These are phyloP conservation scores for Sporopachydermia lactativora DNA, from an alignment of 805 yeast genomes.

Conservation along the genomic window DNA sequence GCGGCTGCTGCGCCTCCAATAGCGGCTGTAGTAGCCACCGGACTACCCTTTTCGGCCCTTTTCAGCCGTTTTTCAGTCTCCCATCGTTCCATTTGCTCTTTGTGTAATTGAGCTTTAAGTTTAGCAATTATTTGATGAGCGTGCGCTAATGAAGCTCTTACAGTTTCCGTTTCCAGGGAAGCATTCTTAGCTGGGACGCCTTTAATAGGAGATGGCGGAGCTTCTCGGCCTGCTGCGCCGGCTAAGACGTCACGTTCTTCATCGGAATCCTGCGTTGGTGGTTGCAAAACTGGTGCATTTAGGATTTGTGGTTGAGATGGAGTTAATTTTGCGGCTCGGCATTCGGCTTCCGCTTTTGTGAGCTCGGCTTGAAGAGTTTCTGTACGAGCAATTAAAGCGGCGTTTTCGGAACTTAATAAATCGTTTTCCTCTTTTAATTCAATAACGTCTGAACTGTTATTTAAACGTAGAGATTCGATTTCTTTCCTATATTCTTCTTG, in stretches of 20 bases:
- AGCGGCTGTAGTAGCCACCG: no score
- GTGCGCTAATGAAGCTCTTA: constrained; percentile 47
- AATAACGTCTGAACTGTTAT: constrained; percentile 14
- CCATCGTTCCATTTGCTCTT: constrained; percentile 27
- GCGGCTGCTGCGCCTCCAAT: neutral
- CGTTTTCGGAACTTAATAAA: constrained; percentile 14
- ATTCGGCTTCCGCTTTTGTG: constrained; percentile 4
- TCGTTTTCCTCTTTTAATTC: constrained; percentile 11
- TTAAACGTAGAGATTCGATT: constrained; percentile 10
- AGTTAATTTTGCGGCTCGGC: constrained; percentile 13
- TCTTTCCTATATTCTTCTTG: constrained; percentile 16
- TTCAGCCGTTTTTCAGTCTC: constrained; percentile 17
- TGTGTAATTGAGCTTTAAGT: constrained; percentile 35
- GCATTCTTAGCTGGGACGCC: constrained; percentile 17
- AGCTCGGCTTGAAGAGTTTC: neutral
- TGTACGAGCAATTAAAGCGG: constrained; percentile 6
- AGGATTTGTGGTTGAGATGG: constrained; percentile 1
- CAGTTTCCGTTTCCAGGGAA: constrained; percentile 48
- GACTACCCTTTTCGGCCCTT: no score
- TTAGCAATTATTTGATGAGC: constrained; percentile 51
- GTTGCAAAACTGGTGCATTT: constrained; percentile 3
- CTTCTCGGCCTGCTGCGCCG: constrained; percentile 6
- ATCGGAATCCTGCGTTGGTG: neutral
- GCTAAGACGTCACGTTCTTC: neutral
- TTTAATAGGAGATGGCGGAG: constrained; percentile 20